These are phyloP conservation scores for Eleusine coracana DNA, from an alignment of 176 grass and related monocot species.

Conservation along the genomic window DNA sequence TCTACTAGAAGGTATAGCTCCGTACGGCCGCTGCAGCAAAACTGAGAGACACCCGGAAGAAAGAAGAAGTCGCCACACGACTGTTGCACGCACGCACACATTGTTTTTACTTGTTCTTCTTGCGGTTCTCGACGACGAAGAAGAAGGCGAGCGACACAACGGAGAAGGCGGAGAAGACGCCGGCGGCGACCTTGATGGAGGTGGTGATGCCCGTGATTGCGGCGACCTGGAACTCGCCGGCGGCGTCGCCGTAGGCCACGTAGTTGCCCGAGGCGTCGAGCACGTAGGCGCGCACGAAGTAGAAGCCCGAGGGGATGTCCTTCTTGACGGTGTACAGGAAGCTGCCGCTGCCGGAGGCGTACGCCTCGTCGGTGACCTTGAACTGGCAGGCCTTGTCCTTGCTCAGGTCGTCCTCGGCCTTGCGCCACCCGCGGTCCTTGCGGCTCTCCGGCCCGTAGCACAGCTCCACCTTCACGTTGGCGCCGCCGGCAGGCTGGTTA, in stretches of 20 bases:
- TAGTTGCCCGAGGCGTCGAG: slow-evolving; percentile 54
- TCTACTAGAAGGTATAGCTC: not conserved
- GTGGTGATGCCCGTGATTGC: slow-evolving; percentile 69
- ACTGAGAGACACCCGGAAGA: not conserved
- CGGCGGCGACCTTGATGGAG: slow-evolving; percentile 67
- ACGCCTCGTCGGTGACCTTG: slow-evolving; percentile 55
- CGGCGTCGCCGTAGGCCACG: slow-evolving; percentile 61
- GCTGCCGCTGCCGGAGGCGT: slow-evolving; percentile 20
- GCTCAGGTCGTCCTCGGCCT: slow-evolving; percentile 52
- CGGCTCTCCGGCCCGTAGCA: slow-evolving; percentile 92
- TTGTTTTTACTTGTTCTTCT: slow-evolving; percentile 54
- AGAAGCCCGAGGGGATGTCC: slow-evolving; percentile 64
- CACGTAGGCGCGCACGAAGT: slow-evolving; percentile 72
- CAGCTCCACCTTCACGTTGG: slow-evolving; percentile 57
- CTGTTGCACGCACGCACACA: not conserved
- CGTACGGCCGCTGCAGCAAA: not conserved
- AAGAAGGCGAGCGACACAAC: slow-evolving; percentile 65
- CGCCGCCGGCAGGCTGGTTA: slow-evolving; percentile 16
- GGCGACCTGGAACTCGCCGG: slow-evolving; percentile 49
- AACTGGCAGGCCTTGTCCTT: slow-evolving; percentile 98
- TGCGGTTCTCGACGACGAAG: slow-evolving; percentile 75
- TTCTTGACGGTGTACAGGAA: slow-evolving; percentile 44
- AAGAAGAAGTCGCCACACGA: not conserved
- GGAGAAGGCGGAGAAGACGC: slow-evolving; percentile 89
- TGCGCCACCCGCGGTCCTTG: slow-evolving; percentile 80